Evolutionary conservation across 1,284 basidiomycete genomes (phyloP), one percentile per base, ranked within the genome.

Genomic region (Ganoderma leucocontextum): DNA sequence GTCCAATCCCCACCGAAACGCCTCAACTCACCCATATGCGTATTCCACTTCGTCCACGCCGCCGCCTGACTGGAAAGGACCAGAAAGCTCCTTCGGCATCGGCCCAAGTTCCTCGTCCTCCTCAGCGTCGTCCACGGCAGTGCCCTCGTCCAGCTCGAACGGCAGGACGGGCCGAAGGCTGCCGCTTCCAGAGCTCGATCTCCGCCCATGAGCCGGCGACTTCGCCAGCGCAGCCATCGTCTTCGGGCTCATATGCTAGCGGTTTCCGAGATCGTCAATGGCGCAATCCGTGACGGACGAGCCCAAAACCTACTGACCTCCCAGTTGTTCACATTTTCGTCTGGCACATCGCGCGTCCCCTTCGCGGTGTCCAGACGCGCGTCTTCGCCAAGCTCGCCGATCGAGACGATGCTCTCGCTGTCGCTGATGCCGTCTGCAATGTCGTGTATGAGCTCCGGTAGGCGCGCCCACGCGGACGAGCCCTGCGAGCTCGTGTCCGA

Each of bases 271-370:
- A 19, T 17, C 58, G 13, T 41, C 55, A 38, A 53, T 62, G 44
- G 35, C 9, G 71, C 52, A 73, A 59, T 39, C 29, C 55, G 33
- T 62, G 41, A 25, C n/a, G 55, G n/a, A 12, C 47, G 44, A 38
- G 35, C 57, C 39, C 62, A 41, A 41, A 39, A 35, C 22, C 44
- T 22, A 76, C 91, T 79, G 73, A 95, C 95, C 91, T 96, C 95
- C 95, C 95, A 97, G 72, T 96, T 95, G 75, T 96, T 97, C 74
- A 92, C 81, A 75, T 95, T 93, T 80, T 93, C 92, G 76, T 95
- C 91, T 22, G 88, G 85, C 47, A 85, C 82, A 64, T 90, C 88
- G 55, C 84, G 82, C 67, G 90, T 89, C 71, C 90, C 89, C 70
- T 86, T 83, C 67, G 83, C 83, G 19, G 82, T 76, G 73, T 93